Evolutionary conservation across 495 filamentous ascomycete species (phyloP).

Genomic region (Daldinia grandis): DNA sequence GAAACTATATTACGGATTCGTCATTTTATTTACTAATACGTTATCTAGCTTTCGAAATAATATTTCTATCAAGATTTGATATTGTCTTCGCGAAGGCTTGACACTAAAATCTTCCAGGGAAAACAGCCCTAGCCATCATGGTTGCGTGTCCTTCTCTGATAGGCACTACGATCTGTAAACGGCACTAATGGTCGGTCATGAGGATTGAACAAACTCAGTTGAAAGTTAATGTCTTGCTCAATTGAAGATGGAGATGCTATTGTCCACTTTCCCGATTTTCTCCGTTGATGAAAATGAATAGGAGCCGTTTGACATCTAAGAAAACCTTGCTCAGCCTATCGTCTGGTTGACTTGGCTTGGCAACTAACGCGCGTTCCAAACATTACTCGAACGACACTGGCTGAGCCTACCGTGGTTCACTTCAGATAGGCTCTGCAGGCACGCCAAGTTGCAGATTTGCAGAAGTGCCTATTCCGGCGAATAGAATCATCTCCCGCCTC

Average conservation of each 20-base stretch:
- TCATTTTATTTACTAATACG: not conserved
- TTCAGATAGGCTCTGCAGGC: slow-evolving; percentile 21
- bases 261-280: slow-evolving; percentile 29
- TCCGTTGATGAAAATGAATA: slow-evolving; percentile 19
- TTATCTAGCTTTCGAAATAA: slow-evolving; percentile 5
- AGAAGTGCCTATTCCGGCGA: slow-evolving; percentile 11
- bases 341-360: slow-evolving; percentile 6
- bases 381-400: slow-evolving; percentile 14
- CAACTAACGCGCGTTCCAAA: slow-evolving; percentile 29
- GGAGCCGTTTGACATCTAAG: slow-evolving; percentile 1
- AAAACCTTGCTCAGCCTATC: slow-evolving; percentile 17
- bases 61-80: slow-evolving; percentile 3
- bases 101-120: slow-evolving; percentile 19
- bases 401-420: slow-evolving; percentile 22
- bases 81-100: slow-evolving; percentile 6
- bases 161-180: slow-evolving; percentile 20
- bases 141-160: slow-evolving; percentile 36
- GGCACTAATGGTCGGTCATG: slow-evolving; percentile 32
- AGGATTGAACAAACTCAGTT: slow-evolving; percentile 31
- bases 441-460: slow-evolving; percentile 32
- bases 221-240: slow-evolving; percentile 15
- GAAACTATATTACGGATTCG: slow-evolving; percentile 15
- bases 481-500: slow-evolving; percentile 28
- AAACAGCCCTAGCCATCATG: slow-evolving; percentile 1
- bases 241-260: slow-evolving; percentile 11